Percentiles rank a stretch among this genome's conserved stretches.
Evolutionary conservation across 306 rosid genomes (phyloP).

Genomic region (Prunus mongolica): DNA sequence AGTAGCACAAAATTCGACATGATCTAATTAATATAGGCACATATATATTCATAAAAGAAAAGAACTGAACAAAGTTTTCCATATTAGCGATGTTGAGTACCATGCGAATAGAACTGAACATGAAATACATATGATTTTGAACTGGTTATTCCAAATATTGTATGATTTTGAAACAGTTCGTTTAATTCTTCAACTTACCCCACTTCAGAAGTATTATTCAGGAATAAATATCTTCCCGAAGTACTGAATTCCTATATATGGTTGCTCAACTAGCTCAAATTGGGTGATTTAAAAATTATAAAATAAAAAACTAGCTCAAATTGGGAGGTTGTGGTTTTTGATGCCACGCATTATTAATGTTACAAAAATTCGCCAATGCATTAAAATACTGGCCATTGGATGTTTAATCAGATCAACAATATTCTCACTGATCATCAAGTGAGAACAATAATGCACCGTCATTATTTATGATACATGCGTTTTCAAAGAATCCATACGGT

Average conservation of each 20-base stretch:
- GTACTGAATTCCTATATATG: neutral
- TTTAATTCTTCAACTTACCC: neutral
- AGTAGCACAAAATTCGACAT: no score
- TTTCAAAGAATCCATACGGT: neutral
- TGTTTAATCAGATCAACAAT: neutral
- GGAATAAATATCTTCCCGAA: neutral
- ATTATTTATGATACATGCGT: neutral
- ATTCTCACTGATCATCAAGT: slow-evolving; percentile 1
- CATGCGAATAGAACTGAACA: no score
- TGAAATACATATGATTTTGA: no score
- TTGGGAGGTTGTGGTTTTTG: slow-evolving; percentile 1
- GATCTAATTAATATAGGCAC: no score
- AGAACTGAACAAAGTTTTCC: no score
- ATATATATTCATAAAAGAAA: no score
- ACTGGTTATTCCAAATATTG: no score
- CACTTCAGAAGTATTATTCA: neutral
- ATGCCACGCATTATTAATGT: neutral
- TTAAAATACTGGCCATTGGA: neutral
- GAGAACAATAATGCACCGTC: neutral
- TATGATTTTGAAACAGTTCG: no score
- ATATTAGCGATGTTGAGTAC: no score
- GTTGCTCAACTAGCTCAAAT: neutral
- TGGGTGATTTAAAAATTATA: no score
- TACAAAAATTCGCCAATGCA: neutral
- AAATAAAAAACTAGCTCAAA: neutral